phyloP scores from a whole-genome alignment of 257 asterid genomes.

The Cynanchum wilfordii region DNA sequence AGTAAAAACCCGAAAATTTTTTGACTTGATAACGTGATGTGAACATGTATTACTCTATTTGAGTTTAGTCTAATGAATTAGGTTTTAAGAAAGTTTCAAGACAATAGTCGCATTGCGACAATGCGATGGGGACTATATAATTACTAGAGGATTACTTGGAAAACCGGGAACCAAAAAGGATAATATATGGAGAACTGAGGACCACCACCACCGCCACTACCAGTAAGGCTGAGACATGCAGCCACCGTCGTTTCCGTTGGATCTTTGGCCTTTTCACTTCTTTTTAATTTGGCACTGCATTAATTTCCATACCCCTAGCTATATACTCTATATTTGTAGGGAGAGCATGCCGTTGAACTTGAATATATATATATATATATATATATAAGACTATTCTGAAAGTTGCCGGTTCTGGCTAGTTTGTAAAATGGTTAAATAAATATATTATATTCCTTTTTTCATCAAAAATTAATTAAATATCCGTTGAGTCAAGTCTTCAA shows the following conservation, averaged over 20 bases:
- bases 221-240: background rate
- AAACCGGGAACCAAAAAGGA: slow-evolving; percentile 1
- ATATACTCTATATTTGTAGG: slow-evolving; percentile 12
- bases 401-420: slow-evolving; percentile 9
- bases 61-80: too few relatives aligned
- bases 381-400: slow-evolving; percentile 2
- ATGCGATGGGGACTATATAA: too few relatives aligned
- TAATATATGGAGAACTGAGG: slow-evolving; percentile 7
- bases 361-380: background rate
- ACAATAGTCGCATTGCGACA: too few relatives aligned
- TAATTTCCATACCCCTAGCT: background rate
- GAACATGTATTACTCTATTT: too few relatives aligned
- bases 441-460: too few relatives aligned
- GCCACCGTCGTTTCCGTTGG: background rate
- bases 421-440: too few relatives aligned
- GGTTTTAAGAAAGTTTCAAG: too few relatives aligned
- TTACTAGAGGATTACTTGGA: background rate
- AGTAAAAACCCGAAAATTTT: too few relatives aligned
- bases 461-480: too few relatives aligned
- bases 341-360: slow-evolving; percentile 14
- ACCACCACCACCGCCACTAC: background rate
- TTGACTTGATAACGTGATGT: too few relatives aligned
- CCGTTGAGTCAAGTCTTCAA: too few relatives aligned
- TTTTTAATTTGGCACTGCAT: slow-evolving; percentile 1
- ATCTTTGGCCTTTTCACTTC: background rate